Percentiles rank a stretch among this genome's conserved stretches.
Conservation (phyloP, 1,284 basidiomycete species). For the Ceratorhiza oryzae-sativae region DNA sequence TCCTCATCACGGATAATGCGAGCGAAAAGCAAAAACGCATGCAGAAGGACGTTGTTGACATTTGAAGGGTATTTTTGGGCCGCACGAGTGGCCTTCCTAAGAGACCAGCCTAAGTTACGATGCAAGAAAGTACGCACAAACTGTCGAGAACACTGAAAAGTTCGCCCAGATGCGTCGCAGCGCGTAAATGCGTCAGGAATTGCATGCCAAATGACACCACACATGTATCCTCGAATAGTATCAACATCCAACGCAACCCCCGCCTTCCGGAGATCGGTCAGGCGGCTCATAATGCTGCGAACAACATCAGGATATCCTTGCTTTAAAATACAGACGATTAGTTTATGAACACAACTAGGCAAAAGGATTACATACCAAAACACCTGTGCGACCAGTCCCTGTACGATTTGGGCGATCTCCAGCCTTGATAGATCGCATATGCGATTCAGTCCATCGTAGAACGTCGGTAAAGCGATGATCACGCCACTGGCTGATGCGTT, state of each 20-base stretch:
- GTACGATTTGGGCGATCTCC: background rate
- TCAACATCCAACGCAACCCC: background rate
- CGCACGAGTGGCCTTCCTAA: background rate
- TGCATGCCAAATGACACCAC: background rate
- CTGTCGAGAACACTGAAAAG: background rate
- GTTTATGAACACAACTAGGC: background rate
- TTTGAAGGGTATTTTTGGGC: background rate
- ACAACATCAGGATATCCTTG: background rate
- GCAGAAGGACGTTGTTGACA: background rate
- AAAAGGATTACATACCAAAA: background rate
- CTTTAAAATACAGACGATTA: background rate
- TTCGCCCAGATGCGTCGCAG: background rate
- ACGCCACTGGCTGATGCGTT: constrained; percentile 6
- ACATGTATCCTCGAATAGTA: background rate
- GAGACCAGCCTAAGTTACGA: background rate
- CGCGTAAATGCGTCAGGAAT: background rate
- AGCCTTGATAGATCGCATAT: background rate
- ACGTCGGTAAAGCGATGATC: background rate
- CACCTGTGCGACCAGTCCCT: background rate
- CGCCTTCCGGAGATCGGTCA: background rate
- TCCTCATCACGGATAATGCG: background rate
- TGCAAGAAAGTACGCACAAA: background rate
- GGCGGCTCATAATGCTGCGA: background rate
- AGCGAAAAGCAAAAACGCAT: background rate
- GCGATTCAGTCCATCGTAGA: constrained; percentile 3